A percentile compares a stretch with the other conserved stretches of the same genome.
Evolutionary conservation across 2,329 filamentous ascomycete species (phyloP).

Genomic region (Colletotrichum salicis): DNA sequence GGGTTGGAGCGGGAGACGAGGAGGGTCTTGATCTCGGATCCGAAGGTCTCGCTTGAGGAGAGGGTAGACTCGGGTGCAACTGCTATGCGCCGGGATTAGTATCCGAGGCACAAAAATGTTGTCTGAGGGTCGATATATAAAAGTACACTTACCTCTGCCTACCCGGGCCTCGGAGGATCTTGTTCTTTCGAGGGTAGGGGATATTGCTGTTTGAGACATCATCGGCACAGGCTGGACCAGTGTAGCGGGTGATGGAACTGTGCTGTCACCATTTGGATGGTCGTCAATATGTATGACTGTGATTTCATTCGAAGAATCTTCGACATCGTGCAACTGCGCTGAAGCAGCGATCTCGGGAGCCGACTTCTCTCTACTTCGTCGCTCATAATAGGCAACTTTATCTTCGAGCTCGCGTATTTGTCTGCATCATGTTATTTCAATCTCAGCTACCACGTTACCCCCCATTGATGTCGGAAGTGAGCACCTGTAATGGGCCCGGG

Average conservation of each 20-base stretch:
- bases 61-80: constrained; percentile 20
- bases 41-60: constrained; percentile 17
- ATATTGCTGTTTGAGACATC: constrained; percentile 12
- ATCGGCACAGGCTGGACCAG: neutral
- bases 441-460: neutral
- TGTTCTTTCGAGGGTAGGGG: neutral
- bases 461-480: neutral
- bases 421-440: neutral
- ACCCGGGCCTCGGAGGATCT: neutral
- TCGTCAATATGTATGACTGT: neutral
- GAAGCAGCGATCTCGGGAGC: neutral
- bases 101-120: neutral
- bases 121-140: fast-evolving
- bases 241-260: neutral
- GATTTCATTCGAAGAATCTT: neutral
- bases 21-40: constrained; percentile 20
- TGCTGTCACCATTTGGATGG: neutral
- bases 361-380: neutral
- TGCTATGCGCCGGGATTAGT: neutral
- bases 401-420: constrained; percentile 11
- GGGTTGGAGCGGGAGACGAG: constrained; percentile 14
- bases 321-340: neutral
- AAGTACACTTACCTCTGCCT: neutral
- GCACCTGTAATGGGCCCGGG: neutral
- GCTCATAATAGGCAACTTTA: constrained; percentile 18